Evolutionary conservation across 768 basidiomycete species (phyloP), one percentile per base, ranked within the genome.

Genomic region (Megacollybia marginata): DNA sequence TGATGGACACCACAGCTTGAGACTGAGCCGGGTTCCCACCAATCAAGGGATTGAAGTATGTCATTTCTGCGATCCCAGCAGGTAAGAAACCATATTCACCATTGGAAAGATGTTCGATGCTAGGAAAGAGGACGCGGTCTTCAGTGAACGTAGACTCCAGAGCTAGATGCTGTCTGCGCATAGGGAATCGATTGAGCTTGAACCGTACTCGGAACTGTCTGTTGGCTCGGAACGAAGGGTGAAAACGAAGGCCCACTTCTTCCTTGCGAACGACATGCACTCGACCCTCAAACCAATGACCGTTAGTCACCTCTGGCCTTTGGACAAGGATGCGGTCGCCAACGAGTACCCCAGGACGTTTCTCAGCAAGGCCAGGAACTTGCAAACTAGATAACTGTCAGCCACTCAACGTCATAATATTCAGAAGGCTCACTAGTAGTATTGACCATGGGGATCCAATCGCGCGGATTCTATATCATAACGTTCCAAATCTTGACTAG

Each of bases 131-230:
- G n/a, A 44, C 28, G 13, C 77, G 69, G 9, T 72, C 65, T 42
- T 72, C 69, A 0, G 65, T 61, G 54, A 74, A 76, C 0, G 65
- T 64, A 0, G 68, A 66, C 38, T 74, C 69, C 47, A 85, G 57
- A 0, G 81, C 83, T 49, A 78, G 74, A 57, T 84, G 81, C 60
- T 83, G 80, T 0, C 83, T 67, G 16, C 75, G 73, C 8, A 81
- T 49, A 1, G 80, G 74, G 52, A 74, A 68, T 1, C 82, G 74
- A 55, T 77, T 82, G 7, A 85, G 60, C 53, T 74, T 74, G 63
- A 84, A 84, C 0, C 75, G 72, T 18, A 83, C 70, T 19, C 72
- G 68, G 59, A 74, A 83, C 0, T 48, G 38, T 23, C 13, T 62
- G 36, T 71, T 65, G 23, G 23, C 23, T 18, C 54, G 53, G 61